Percentiles rank a stretch among this genome's conserved stretches.
phyloP scores from a whole-genome alignment of 768 basidiomycete species.

The Termitomyces sp. region DNA sequence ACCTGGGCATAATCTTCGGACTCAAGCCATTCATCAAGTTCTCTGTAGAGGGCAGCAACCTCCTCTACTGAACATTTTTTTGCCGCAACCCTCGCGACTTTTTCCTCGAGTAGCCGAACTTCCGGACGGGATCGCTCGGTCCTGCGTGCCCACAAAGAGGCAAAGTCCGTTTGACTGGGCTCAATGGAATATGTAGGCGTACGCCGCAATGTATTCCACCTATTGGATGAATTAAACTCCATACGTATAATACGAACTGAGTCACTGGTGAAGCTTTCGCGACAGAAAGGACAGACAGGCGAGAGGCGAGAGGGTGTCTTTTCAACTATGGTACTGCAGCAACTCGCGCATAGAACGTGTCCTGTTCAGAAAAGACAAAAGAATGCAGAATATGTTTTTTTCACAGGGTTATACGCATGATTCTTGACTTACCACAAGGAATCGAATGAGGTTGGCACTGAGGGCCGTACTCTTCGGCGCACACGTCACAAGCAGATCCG shows the following conservation, averaged over 20 bases:
- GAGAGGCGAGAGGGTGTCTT: constrained; percentile 65
- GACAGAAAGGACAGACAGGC: constrained; percentile 84
- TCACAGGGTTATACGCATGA: constrained; percentile 13
- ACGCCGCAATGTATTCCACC: constrained; percentile 64
- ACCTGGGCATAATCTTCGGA: constrained; percentile 64
- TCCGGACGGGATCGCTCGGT: constrained; percentile 45
- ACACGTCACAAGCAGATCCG: constrained; percentile 84
- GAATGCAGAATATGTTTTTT: constrained; percentile 20
- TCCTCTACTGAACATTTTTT: constrained; percentile 89
- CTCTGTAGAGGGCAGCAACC: constrained; percentile 70
- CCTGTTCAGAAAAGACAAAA: constrained; percentile 36
- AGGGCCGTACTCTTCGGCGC: constrained; percentile 79
- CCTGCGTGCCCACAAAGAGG: constrained; percentile 36
- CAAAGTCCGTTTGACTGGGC: constrained; percentile 38
- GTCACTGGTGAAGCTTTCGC: constrained; percentile 64
- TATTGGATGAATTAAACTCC: constrained; percentile 58
- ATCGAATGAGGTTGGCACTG: constrained; percentile 74
- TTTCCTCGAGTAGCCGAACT: constrained; percentile 68
- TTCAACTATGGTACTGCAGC: constrained; percentile 77
- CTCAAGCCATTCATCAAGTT: constrained; percentile 71
- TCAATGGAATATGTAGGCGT: constrained; percentile 35
- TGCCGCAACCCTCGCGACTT: constrained; percentile 70
- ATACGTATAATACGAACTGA: constrained; percentile 72
- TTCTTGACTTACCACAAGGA: constrained; percentile 60
- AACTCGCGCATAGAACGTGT: constrained; percentile 73